Percentiles rank a stretch among this genome's conserved stretches.
Evolutionary conservation across 306 rosid species (phyloP).

Genomic region (Datisca glomerata): DNA sequence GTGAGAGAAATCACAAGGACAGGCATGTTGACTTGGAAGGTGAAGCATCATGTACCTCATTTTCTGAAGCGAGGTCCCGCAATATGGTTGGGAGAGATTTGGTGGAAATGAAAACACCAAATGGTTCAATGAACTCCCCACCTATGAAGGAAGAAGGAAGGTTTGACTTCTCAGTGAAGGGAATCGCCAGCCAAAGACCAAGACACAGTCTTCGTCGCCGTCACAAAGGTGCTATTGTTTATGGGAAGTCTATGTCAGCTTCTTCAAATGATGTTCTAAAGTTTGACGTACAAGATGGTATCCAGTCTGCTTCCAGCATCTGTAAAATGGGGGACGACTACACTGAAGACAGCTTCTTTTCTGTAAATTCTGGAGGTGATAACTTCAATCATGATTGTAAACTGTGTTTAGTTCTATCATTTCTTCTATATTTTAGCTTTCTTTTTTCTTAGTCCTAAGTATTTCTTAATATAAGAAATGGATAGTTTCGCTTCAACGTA

Average conservation of each 20-base stretch:
- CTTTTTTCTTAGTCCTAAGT: too few species aligned
- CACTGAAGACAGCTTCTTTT: conserved; percentile 15
- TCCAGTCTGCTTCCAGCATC: conserved; percentile 17
- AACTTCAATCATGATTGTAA: neutral
- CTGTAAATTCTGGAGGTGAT: conserved; percentile 23
- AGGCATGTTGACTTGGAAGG: conserved; percentile 17
- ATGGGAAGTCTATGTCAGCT: conserved; percentile 8
- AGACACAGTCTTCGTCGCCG: conserved; percentile 17
- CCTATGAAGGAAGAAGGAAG: conserved; percentile 12
- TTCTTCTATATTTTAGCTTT: too few species aligned
- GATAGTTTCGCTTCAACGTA: too few species aligned
- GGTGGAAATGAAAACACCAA: neutral
- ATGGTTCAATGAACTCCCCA: conserved; percentile 5
- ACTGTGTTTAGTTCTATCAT: neutral
- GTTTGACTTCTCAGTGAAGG: conserved; percentile 12
- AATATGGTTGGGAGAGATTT: conserved; percentile 7
- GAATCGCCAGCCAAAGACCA: conserved; percentile 4
- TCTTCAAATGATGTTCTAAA: conserved; percentile 12
- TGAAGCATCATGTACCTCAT: conserved; percentile 12
- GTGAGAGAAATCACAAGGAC: conserved; percentile 9
- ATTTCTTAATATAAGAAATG: too few species aligned
- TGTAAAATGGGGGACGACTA: conserved; percentile 12
- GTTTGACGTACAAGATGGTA: conserved; percentile 10
- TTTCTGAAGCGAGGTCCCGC: conserved; percentile 1
- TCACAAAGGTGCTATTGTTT: conserved; percentile 4